These are phyloP conservation scores for Aureobasidium musti DNA, from an alignment of 2,329 filamentous ascomycete species.

Conservation along the genomic window DNA sequence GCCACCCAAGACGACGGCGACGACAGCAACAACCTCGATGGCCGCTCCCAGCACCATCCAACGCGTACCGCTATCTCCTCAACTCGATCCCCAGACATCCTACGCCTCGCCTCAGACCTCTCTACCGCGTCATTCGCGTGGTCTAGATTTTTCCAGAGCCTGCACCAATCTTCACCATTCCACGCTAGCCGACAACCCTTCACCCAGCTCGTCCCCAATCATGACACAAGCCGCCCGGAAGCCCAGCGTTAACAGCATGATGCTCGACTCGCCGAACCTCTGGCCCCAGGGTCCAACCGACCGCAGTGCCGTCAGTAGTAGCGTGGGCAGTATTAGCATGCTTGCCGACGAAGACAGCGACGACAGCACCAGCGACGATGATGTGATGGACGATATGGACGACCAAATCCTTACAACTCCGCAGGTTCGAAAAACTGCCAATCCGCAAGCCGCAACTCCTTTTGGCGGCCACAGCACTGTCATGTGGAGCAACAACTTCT, in stretches of 20 bases:
- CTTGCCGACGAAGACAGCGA: slow-evolving; percentile 57
- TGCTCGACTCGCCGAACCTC: slow-evolving; percentile 65
- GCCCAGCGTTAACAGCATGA: slow-evolving; percentile 44
- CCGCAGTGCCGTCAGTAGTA: slow-evolving; percentile 73
- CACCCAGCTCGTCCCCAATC: slow-evolving; percentile 86
- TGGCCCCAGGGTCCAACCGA: slow-evolving; percentile 53
- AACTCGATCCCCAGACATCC: slow-evolving; percentile 78
- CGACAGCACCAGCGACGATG: slow-evolving; percentile 71
- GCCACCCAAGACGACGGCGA: slow-evolving; percentile 55
- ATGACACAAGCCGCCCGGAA: slow-evolving; percentile 65
- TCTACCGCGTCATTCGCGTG: slow-evolving; percentile 82
- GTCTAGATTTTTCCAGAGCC: slow-evolving; percentile 88
- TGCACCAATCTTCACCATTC: slow-evolving; percentile 96
- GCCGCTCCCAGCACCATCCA: slow-evolving; percentile 54
- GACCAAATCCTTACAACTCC: slow-evolving; percentile 83
- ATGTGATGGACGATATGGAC: slow-evolving; percentile 51
- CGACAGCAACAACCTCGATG: slow-evolving; percentile 40
- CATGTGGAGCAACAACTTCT: slow-evolving; percentile 66
- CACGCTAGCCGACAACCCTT: slow-evolving; percentile 82
- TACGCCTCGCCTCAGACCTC: slow-evolving; percentile 88
- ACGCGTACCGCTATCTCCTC: slow-evolving; percentile 74
- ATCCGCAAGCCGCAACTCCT: slow-evolving; percentile 50
- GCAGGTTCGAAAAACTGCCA: slow-evolving; percentile 64
- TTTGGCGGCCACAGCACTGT: slow-evolving; percentile 41
- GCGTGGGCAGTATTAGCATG: slow-evolving; percentile 77